phyloP scores from a whole-genome alignment of 2,329 filamentous ascomycete genomes.

The Teratosphaeria gauchensis region DNA sequence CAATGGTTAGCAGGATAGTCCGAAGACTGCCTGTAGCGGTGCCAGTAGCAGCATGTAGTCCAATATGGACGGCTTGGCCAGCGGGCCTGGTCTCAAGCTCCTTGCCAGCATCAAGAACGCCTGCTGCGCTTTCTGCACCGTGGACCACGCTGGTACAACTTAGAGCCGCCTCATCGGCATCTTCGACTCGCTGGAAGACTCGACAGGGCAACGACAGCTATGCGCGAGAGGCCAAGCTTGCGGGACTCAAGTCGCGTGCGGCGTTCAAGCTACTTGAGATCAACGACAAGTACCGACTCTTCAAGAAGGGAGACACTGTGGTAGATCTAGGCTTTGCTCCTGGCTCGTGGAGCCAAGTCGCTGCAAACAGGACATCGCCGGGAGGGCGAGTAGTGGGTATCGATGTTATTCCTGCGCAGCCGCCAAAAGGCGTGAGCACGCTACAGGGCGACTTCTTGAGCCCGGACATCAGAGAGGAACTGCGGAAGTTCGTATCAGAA shows the following conservation, averaged over 20 bases:
- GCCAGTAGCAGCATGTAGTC: not conserved
- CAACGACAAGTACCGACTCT: constrained; percentile 70
- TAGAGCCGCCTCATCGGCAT: constrained; percentile 30
- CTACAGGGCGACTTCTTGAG: constrained; percentile 92
- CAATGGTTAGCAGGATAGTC: not conserved
- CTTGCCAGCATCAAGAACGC: not conserved
- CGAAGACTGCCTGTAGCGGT: not conserved
- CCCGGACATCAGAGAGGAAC: constrained; percentile 60
- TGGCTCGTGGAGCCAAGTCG: constrained; percentile 64
- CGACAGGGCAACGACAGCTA: constrained; percentile 67
- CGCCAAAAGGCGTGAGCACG: constrained; percentile 81
- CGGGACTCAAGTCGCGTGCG: constrained; percentile 77
- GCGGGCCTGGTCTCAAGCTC: not conserved
- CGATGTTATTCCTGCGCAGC: constrained; percentile 85
- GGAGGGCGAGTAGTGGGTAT: constrained; percentile 71
- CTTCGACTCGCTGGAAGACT: constrained; percentile 71
- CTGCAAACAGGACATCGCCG: constrained; percentile 66
- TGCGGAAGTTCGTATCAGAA: constrained; percentile 64
- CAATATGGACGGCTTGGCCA: not conserved
- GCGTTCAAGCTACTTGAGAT: constrained; percentile 92
- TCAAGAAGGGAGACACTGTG: constrained; percentile 71
- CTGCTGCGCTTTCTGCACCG: not conserved
- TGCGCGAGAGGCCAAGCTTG: constrained; percentile 64
- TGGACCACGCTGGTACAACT: not conserved
- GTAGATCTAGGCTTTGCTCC: constrained; percentile 80